Conservation (phyloP, 352 stramenopile species). For the Peronospora destructor region DNA sequence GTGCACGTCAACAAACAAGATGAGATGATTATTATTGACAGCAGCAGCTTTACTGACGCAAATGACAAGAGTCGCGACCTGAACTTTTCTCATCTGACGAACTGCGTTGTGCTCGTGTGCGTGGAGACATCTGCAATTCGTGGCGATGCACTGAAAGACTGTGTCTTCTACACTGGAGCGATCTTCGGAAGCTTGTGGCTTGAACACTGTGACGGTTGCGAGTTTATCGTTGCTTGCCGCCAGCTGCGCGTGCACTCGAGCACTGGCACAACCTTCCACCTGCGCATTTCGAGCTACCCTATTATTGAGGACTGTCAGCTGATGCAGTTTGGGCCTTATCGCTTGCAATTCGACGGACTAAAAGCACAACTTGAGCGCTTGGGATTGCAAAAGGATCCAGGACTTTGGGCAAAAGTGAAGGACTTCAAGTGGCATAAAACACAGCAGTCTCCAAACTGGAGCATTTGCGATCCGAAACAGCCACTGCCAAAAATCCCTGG, state of each 20-base stretch:
- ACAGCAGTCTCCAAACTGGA: constrained; percentile 86
- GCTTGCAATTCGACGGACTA: constrained; percentile 54
- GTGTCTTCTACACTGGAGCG: constrained; percentile 65
- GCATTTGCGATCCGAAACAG: constrained; percentile 45
- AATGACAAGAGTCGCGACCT: constrained; percentile 49
- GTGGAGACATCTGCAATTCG: constrained; percentile 73
- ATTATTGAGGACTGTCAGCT: constrained; percentile 88
- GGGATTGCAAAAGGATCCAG: constrained; percentile 44
- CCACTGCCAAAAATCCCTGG: constrained; percentile 32
- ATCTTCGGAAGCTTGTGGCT: constrained; percentile 84
- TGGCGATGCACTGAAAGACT: constrained; percentile 58
- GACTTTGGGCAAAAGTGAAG: constrained; percentile 85
- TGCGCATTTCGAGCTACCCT: constrained; percentile 77
- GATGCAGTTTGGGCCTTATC: constrained; percentile 77
- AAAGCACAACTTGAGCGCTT: constrained; percentile 52
- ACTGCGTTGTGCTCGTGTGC: constrained; percentile 65
- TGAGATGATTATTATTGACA: constrained; percentile 66
- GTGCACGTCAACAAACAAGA: constrained; percentile 49
- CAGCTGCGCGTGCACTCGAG: constrained; percentile 84
- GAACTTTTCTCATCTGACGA: constrained; percentile 58
- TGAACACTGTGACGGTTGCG: constrained; percentile 64
- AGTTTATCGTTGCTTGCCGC: constrained; percentile 77
- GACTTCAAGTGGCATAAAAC: constrained; percentile 89
- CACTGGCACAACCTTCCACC: constrained; percentile 58
- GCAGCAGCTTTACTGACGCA: constrained; percentile 34